phyloP scores from a whole-genome alignment of 192 early-diverging fungal genomes.

The Chytriomyces sp. region DNA sequence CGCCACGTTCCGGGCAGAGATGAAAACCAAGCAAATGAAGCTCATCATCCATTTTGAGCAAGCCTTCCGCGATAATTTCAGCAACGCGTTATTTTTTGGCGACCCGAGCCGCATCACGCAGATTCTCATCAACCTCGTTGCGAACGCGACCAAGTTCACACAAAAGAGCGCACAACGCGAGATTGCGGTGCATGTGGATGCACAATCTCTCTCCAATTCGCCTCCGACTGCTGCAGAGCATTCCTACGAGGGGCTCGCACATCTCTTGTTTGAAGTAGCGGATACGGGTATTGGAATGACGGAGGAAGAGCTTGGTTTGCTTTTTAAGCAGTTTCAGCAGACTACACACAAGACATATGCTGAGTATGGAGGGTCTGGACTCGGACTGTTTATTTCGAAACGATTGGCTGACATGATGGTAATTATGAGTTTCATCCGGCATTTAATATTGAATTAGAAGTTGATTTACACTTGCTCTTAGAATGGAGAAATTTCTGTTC shows the following conservation, averaged over 20 bases:
- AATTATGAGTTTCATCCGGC: neutral
- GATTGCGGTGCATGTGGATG: neutral
- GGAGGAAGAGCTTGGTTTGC: constrained; percentile 15
- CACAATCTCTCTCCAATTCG: neutral
- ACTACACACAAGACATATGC: constrained; percentile 37
- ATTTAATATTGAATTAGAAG: neutral
- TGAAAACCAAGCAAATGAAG: constrained; percentile 34
- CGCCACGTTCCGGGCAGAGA: constrained; percentile 39
- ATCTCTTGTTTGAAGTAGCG: constrained; percentile 21
- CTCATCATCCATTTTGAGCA: constrained; percentile 43
- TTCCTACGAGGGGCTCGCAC: neutral
- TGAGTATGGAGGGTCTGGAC: constrained; percentile 49
- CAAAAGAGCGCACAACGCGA: constrained; percentile 30
- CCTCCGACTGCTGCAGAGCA: neutral
- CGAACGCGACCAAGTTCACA: constrained; percentile 61
- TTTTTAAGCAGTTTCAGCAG: constrained; percentile 41
- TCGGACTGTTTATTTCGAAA: constrained; percentile 54
- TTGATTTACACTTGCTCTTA: neutral
- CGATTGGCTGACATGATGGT: constrained; percentile 45
- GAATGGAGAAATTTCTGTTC: constrained; percentile 44
- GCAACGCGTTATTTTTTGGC: constrained; percentile 50
- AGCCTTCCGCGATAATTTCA: constrained; percentile 38
- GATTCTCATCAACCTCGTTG: constrained; percentile 54
- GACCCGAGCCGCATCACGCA: constrained; percentile 54
- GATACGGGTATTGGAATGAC: constrained; percentile 47